Evolutionary conservation across 805 yeast genomes (phyloP).

Genomic region (Saturnispora ahearnii): DNA sequence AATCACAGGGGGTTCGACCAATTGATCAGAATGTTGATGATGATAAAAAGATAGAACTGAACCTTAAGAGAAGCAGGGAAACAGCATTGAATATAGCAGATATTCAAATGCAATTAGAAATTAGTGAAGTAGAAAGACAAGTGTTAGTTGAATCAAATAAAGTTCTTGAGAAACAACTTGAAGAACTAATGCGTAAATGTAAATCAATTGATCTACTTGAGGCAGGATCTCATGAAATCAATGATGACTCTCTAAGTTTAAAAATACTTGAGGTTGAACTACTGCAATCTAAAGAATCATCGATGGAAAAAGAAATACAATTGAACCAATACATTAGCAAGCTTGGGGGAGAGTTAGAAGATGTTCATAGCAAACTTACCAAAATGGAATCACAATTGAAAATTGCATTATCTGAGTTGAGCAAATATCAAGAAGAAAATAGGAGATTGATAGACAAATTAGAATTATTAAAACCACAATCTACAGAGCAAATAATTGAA

Average conservation of each 20-base stretch:
- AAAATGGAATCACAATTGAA: background rate
- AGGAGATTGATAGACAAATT: slow-evolving; percentile 13
- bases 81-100: background rate
- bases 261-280: slow-evolving; percentile 20
- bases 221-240: slow-evolving; percentile 23
- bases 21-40: background rate
- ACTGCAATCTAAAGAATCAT: slow-evolving; percentile 24
- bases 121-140: slow-evolving; percentile 40
- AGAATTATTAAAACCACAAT: slow-evolving; percentile 1
- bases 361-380: background rate
- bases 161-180: slow-evolving; percentile 17
- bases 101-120: slow-evolving; percentile 14
- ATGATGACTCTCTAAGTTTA: slow-evolving; percentile 16
- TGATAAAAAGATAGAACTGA: background rate
- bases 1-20: slow-evolving; percentile 17
- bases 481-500: slow-evolving; percentile 11
- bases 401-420: background rate
- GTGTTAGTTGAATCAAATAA: slow-evolving; percentile 28
- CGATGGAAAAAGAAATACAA: background rate
- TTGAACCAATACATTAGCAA: slow-evolving; percentile 2
- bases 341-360: slow-evolving; percentile 21
- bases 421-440: background rate
- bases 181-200: slow-evolving; percentile 25
- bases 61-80: background rate
- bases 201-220: slow-evolving; percentile 20